Conservation (phyloP, 1,139 yeast genomes). For the Suhomyces chickasaworum region DNA sequence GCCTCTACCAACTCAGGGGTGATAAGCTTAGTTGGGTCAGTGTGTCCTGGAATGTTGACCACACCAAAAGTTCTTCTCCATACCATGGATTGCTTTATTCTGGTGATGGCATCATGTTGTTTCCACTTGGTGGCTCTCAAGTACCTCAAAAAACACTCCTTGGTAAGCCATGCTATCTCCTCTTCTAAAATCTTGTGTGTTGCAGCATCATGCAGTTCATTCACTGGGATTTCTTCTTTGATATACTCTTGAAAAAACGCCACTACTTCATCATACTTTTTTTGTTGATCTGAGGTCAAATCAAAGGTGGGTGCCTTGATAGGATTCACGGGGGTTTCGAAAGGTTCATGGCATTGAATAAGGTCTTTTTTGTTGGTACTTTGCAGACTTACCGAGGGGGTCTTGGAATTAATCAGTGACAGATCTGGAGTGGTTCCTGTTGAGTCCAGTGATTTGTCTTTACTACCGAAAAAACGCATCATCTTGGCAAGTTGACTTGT, state of each 20-base stretch:
- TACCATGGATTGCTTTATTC: slow-evolving; percentile 73
- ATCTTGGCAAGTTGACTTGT: not conserved
- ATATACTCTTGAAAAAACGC: slow-evolving; percentile 53
- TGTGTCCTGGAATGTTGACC: slow-evolving; percentile 51
- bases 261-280: slow-evolving; percentile 60
- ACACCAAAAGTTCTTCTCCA: slow-evolving; percentile 96
- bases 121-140: slow-evolving; percentile 92
- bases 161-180: slow-evolving; percentile 88
- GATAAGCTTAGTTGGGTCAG: slow-evolving; percentile 45
- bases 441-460: slow-evolving; percentile 9
- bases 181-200: slow-evolving; percentile 43
- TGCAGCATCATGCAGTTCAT: slow-evolving; percentile 34
- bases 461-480: slow-evolving; percentile 10
- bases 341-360: slow-evolving; percentile 42
- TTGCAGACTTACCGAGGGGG: slow-evolving; percentile 12
- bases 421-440: slow-evolving; percentile 5
- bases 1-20: slow-evolving; percentile 63
- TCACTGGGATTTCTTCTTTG: slow-evolving; percentile 24
- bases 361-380: slow-evolving; percentile 17
- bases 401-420: slow-evolving; percentile 10
- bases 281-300: slow-evolving; percentile 50
- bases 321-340: slow-evolving; percentile 43
- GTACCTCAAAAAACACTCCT: slow-evolving; percentile 85
- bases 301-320: slow-evolving; percentile 33
- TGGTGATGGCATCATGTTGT: slow-evolving; percentile 63